Percentiles rank a stretch among this genome's conserved stretches.
Evolutionary conservation across 177 flowering plant species (phyloP).

Genomic region (Telopea speciosissima): DNA sequence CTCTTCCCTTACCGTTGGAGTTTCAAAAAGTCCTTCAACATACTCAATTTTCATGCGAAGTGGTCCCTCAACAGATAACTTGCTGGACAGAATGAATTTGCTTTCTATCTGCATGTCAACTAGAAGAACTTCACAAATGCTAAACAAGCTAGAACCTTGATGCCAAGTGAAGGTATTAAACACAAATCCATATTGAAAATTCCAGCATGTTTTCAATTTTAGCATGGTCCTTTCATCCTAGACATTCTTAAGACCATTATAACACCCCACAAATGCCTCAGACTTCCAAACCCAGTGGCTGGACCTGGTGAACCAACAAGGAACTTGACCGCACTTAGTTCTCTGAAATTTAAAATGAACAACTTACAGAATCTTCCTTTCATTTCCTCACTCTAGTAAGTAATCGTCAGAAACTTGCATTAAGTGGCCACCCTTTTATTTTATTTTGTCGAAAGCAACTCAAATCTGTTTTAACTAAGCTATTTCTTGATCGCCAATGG

Average conservation of each 20-base stretch:
- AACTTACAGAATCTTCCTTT: neutral
- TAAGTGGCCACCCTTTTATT: neutral
- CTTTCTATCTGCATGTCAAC: conserved; percentile 68
- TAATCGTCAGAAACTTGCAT: too few relatives aligned
- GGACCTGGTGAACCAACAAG: neutral
- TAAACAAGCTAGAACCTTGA: neutral
- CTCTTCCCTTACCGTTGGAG: conserved; percentile 62
- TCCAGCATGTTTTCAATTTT: too few relatives aligned
- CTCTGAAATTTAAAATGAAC: neutral
- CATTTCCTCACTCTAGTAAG: too few relatives aligned
- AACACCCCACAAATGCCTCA: neutral
- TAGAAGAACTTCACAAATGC: neutral
- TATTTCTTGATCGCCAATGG: neutral
- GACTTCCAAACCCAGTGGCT: neutral
- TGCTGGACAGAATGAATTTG: conserved; percentile 52
- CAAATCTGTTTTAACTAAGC: too few relatives aligned
- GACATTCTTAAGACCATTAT: neutral
- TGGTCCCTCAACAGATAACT: conserved; percentile 82
- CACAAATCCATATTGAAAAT: neutral
- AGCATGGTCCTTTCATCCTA: too few relatives aligned
- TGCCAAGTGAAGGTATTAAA: neutral
- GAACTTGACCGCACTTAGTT: neutral
- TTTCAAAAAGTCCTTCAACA: conserved; percentile 59
- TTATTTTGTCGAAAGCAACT: too few relatives aligned
- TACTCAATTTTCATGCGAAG: conserved; percentile 86